Base-by-base conservation (phyloP, 768 basidiomycete species). In the Nidula microcarpa region DNA sequence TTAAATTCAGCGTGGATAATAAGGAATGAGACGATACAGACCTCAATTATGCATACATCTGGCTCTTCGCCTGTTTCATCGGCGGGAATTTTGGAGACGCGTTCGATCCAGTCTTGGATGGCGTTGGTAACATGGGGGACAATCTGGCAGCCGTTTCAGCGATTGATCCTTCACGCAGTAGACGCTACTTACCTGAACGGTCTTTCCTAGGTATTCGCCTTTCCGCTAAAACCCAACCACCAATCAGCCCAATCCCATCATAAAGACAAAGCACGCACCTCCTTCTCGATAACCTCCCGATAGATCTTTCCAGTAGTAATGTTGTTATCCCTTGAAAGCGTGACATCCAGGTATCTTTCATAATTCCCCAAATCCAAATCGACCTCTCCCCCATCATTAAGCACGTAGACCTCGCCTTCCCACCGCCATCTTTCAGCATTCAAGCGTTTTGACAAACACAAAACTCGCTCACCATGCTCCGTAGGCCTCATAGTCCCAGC, bases 241-340 rank as follows among this genome's bases (percentile, higher is more conserved):
- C n/a, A 46, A 43, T 36, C 18, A 34, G 4, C 37, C 41, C 10
- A 9, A 53, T 36, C 30, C 52, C 34, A 32, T 14, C 16, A 52
- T 11, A 35, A 51, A 52, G 18, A 49, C n/a, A 35, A n/a, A 48
- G 37, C 41, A 13, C 85, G 55, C 50, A 94, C 94, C 89, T 99
- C 96, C 66, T 87, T 90, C 68, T 98, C 94, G 57, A 99, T 99
- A 49, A 99, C 95, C 64, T 97, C 86, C 52, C 85, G 80, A 70
- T 99, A 99, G 50, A 98, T 94, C 76, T 98, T 99, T 46, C 96
- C 96, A 2, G 96, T 98, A 17, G 96, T 99, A 63, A 99, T 93
- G 68, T 99, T 99, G 73, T 99, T 97, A 65, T 98, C 94, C 54
- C 87, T 84, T 23, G 89, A 90, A 35, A 99, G 77, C 0, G 94